phyloP scores from a whole-genome alignment of 2,329 filamentous ascomycete species.

The Thyridium curvatum region DNA sequence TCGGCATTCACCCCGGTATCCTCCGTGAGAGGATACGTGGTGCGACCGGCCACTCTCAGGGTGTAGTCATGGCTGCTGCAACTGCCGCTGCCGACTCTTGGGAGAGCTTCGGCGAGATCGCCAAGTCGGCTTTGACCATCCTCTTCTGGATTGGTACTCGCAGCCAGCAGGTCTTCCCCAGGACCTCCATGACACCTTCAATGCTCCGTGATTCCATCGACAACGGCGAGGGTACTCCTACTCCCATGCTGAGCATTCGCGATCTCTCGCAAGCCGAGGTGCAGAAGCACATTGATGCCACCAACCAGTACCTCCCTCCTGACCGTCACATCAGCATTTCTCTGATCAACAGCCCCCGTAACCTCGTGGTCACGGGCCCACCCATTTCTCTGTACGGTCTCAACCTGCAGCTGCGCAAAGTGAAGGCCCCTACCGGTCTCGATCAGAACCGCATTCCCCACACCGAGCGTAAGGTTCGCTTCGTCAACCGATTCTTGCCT shows the following conservation, averaged over 20 bases:
- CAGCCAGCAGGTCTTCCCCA: constrained; percentile 94
- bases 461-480: constrained; percentile 93
- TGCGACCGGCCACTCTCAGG: constrained; percentile 93
- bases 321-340: constrained; percentile 95
- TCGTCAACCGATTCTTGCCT: constrained; percentile 92
- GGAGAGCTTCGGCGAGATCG: constrained; percentile 81
- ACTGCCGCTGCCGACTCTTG: constrained; percentile 88
- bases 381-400: constrained; percentile 95
- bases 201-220: constrained; percentile 91
- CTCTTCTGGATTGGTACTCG: constrained; percentile 98
- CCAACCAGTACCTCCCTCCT: constrained; percentile 89
- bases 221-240: constrained; percentile 89
- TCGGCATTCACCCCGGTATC: constrained; percentile 84
- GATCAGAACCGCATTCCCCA: constrained; percentile 93
- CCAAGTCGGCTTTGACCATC: constrained; percentile 77
- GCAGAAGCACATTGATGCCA: constrained; percentile 93
- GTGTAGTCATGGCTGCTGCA: constrained; percentile 86
- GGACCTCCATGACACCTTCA: constrained; percentile 85
- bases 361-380: constrained; percentile 93
- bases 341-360: constrained; percentile 91
- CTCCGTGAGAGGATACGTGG: constrained; percentile 80
- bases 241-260: constrained; percentile 95
- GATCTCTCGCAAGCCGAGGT: constrained; percentile 84
- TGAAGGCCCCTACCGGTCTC: constrained; percentile 94
- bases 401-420: constrained; percentile 89